Evolutionary conservation across 1,284 basidiomycete species (phyloP).

Genomic region (Fomitopsis palustris): DNA sequence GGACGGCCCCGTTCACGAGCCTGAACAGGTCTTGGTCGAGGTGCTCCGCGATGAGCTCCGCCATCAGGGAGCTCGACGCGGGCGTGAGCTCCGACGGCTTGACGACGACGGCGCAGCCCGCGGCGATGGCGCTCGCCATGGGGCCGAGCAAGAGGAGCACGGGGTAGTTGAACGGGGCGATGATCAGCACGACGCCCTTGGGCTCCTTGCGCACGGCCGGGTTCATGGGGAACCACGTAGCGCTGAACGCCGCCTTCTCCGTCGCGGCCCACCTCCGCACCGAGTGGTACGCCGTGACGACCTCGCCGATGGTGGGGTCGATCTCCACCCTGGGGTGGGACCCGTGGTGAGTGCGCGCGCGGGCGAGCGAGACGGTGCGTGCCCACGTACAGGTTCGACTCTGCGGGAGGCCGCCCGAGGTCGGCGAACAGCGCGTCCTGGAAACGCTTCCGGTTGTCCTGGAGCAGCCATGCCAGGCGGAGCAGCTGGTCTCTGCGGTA

Average conservation of each 20-base stretch:
- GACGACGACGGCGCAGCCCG: constrained; percentile 71
- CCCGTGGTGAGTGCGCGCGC: not conserved
- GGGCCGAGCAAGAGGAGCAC: constrained; percentile 51
- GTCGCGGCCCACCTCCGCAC: constrained; percentile 77
- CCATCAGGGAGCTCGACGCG: constrained; percentile 61
- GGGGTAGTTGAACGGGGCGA: constrained; percentile 59
- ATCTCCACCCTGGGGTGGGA: constrained; percentile 41
- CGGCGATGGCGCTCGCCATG: constrained; percentile 75
- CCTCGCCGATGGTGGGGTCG: constrained; percentile 51
- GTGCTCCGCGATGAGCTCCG: constrained; percentile 78
- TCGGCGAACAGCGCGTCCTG: constrained; percentile 52
- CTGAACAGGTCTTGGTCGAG: constrained; percentile 71
- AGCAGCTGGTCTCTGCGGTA: constrained; percentile 68
- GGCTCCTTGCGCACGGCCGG: constrained; percentile 72
- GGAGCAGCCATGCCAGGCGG: constrained; percentile 59
- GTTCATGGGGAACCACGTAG: constrained; percentile 52
- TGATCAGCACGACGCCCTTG: constrained; percentile 72
- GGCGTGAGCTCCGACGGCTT: constrained; percentile 85
- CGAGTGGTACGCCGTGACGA: constrained; percentile 57
- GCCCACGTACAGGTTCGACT: constrained; percentile 52
- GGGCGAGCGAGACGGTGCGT: not conserved
- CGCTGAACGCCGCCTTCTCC: constrained; percentile 53
- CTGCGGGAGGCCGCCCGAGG: constrained; percentile 52
- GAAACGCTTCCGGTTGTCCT: constrained; percentile 58
- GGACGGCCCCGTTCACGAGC: constrained; percentile 75